Evolutionary conservation across 2,329 filamentous ascomycete genomes (phyloP), one percentile per base, ranked within the genome.

Genomic region (Cladophialophora bantiana): DNA sequence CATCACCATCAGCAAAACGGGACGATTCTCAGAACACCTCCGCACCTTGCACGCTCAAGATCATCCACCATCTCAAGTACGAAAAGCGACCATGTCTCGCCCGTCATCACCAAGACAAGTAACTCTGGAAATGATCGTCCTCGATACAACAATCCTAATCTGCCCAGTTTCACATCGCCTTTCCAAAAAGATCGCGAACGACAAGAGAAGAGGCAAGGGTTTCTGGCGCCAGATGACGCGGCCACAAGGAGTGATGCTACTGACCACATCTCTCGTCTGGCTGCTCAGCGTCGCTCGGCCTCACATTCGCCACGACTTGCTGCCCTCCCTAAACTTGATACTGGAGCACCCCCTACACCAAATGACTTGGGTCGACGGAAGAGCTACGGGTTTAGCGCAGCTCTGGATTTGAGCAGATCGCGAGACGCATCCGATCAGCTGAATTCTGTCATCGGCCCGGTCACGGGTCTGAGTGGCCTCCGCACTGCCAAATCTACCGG

Each of bases 91-190:
- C 65, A 55, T 10, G 31, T 56, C 4, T 64, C 64, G 7, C 66
- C 68, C 1, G 50, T 35, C 13, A 54, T 50, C 18, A 58, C 56
- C 4, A 68, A 64, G 15, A 32, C 53, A 31, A 65, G 62, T 38
- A 38, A 67, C 12, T 42, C 42, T 6, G 50, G 65, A 1, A 56
- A 45, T 40, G 71, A 68, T 15, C 59, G 59, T 35, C 70, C 71
- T 35, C 81, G 78, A 66, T 81, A 78, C 72, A 78, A 79, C 66
- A 79, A 77, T 38, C 77, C 77, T 50, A 81, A 81, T 67, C 76
- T 87, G 34, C 84, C 86, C 12, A 79, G 77, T 12, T 86, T 88
- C 73, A 83, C 79, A 18, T 84, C 84, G 1, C 79, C 82, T 1
- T 77, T 80, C 57, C 79, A 80, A 59, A 76, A 76, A 18, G 77